These are phyloP conservation scores for Mrakia hoshinonis DNA, from an alignment of 768 basidiomycete species.

Conservation along the genomic window DNA sequence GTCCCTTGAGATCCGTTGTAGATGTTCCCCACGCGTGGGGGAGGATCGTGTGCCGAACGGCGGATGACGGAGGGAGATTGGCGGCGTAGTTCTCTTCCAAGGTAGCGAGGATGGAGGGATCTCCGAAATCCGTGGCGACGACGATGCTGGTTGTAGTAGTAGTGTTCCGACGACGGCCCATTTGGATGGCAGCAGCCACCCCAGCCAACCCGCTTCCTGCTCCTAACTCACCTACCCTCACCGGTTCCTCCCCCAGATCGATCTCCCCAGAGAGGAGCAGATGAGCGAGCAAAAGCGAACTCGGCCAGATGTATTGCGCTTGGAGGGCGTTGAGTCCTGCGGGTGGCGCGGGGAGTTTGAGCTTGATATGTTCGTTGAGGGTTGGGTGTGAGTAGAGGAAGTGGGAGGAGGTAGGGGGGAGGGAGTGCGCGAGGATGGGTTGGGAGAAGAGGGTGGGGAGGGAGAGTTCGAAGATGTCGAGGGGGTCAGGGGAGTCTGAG, in stretches of 20 bases:
- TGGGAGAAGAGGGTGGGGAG: constrained; percentile 12
- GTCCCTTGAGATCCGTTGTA: constrained; percentile 47
- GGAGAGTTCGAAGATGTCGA: constrained; percentile 7
- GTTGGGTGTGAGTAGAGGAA: neutral
- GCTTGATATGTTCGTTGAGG: neutral
- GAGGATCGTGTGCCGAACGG: too few relatives aligned
- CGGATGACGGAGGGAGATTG: constrained; percentile 45
- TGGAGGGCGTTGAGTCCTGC: constrained; percentile 12
- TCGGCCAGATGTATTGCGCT: constrained; percentile 20
- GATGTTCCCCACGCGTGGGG: constrained; percentile 63
- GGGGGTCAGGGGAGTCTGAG: neutral
- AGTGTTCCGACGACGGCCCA: constrained; percentile 34
- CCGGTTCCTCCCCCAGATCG: neutral
- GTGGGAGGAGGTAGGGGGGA: neutral
- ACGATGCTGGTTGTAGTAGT: too few relatives aligned
- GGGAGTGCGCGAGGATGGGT: constrained; percentile 17
- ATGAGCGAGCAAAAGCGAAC: constrained; percentile 15
- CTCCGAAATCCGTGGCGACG: constrained; percentile 65
- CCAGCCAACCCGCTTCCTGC: neutral
- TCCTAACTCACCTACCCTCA: neutral
- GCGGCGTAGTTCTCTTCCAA: constrained; percentile 51
- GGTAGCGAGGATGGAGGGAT: constrained; percentile 53
- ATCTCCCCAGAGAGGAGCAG: constrained; percentile 3
- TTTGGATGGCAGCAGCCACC: neutral
- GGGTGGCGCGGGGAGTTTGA: neutral